Conservation (phyloP, 2,329 filamentous ascomycete genomes). For the Neofusicoccum sp. region DNA sequence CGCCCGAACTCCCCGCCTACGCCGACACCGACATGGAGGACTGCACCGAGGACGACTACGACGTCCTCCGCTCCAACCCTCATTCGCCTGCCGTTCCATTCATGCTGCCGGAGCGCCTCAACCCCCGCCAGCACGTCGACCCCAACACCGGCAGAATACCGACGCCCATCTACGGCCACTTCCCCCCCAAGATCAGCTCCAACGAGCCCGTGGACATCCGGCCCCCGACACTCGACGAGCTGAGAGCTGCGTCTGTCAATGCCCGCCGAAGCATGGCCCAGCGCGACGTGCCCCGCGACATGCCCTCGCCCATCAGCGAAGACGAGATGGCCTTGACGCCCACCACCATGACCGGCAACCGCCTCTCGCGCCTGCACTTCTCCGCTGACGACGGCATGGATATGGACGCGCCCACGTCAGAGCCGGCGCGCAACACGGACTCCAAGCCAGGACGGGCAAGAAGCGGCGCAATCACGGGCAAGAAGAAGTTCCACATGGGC, state of each 20-base stretch:
- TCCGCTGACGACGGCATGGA: conserved; percentile 37
- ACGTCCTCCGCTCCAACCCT: conserved; percentile 33
- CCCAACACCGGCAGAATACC: conserved; percentile 35
- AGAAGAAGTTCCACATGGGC: conserved; percentile 47
- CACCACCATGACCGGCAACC: conserved; percentile 36
- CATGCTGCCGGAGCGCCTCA: conserved; percentile 35
- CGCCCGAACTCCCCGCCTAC: conserved; percentile 30
- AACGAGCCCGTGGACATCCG: background rate
- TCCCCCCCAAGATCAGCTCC: conserved; percentile 24
- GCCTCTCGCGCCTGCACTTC: conserved; percentile 39
- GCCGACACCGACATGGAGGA: conserved; percentile 39
- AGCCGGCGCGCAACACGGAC: conserved; percentile 16
- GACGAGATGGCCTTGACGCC: conserved; percentile 38
- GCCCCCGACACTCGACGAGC: conserved; percentile 9
- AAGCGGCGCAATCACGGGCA: conserved; percentile 38
- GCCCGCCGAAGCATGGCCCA: background rate
- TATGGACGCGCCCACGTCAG: conserved; percentile 20
- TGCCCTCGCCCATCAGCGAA: conserved; percentile 43
- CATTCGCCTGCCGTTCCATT: conserved; percentile 34
- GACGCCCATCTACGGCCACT: conserved; percentile 40
- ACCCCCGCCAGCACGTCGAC: conserved; percentile 25
- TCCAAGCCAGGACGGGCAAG: conserved; percentile 34
- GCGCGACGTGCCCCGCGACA: conserved; percentile 28
- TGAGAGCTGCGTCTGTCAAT: conserved; percentile 3
- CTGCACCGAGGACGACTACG: conserved; percentile 28